These are phyloP conservation scores for Claviceps citrina DNA, from an alignment of 2,329 filamentous ascomycete genomes.

Conservation along the genomic window DNA sequence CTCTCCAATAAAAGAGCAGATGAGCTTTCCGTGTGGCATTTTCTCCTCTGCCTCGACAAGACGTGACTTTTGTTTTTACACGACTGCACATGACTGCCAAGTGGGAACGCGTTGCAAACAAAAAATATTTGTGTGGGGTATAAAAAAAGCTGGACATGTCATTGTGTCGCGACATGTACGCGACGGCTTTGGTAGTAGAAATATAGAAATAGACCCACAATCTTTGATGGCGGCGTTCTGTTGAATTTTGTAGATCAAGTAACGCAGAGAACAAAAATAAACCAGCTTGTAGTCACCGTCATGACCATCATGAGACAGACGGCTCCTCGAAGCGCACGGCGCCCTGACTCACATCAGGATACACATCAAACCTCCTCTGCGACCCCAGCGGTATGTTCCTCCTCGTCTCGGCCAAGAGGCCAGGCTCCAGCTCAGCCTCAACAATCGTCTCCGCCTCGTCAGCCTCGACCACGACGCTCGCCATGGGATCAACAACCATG, in stretches of 20 bases:
- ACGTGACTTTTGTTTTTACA: too few relatives aligned
- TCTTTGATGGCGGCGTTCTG: too few relatives aligned
- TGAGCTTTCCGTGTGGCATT: too few relatives aligned
- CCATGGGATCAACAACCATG: constrained; percentile 76
- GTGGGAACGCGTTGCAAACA: too few relatives aligned
- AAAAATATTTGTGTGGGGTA: too few relatives aligned
- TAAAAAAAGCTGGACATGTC: too few relatives aligned
- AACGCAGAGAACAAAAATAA: neutral
- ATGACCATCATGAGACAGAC: neutral
- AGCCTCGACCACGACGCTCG: constrained; percentile 62
- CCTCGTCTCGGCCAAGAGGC: constrained; percentile 57
- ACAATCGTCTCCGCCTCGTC: constrained; percentile 66
- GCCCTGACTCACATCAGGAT: constrained; percentile 69
- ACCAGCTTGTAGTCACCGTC: neutral
- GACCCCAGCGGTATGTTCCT: constrained; percentile 69
- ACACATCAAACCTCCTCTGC: constrained; percentile 88
- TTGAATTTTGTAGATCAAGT: too few relatives aligned
- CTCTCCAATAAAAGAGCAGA: constrained; percentile 38
- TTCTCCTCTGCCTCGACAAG: too few relatives aligned
- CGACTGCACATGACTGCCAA: too few relatives aligned
- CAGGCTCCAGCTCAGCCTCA: constrained; percentile 52
- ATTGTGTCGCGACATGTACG: too few relatives aligned
- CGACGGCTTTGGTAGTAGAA: too few relatives aligned
- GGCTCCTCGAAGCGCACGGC: constrained; percentile 24
- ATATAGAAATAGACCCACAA: too few relatives aligned